Evolutionary conservation across 2,329 filamentous ascomycete genomes (phyloP), one percentile per base, ranked within the genome.

Genomic region (Colletotrichum spaethianum): DNA sequence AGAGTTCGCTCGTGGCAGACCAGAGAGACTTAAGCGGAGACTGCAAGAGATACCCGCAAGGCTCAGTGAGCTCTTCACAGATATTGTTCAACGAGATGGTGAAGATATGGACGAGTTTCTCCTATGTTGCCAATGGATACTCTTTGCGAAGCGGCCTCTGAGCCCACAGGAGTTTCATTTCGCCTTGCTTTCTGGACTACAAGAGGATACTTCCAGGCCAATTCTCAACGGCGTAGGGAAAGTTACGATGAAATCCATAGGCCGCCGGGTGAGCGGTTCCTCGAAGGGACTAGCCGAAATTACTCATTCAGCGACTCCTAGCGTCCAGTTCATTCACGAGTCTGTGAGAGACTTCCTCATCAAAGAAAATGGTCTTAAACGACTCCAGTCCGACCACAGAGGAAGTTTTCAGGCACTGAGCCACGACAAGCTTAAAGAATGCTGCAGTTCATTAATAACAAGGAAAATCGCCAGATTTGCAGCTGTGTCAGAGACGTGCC

Each of bases 241-340:
- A 1, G 67, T 79, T 6, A 73, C 71, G 2, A 18, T 11, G 0
- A 74, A 79, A 0, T 71, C 70, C 0, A 82, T 85, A 68, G 48
- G 76, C 1, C 76, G 64, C 14, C 85, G 79, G 46, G 76, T 88
- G 1, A 64, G 82, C 0, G 79, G 74, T 60, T 82, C 78, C 0
- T 88, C 86, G 0, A 87, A 87, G 73, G 86, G 86, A 0, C 80
- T 88, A 23, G 82, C 81, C 0, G 84, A 87, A 70, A 65, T 80
- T 1, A 83, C 80, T 0, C 78, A 76, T 36, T 73, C 75, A 0
- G 72, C 76, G 16, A 31, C 28, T 0, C 71, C 62, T 2, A 81
- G 74, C 0, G 80, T 86, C 2, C 86, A 87, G 67, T 87, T 89
- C 75, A 88, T 88, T 4, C 86, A 88, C 48, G 85, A 88, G 73